Conservation (phyloP, 139 green algal species). For the Diplosphaera chodatii region DNA sequence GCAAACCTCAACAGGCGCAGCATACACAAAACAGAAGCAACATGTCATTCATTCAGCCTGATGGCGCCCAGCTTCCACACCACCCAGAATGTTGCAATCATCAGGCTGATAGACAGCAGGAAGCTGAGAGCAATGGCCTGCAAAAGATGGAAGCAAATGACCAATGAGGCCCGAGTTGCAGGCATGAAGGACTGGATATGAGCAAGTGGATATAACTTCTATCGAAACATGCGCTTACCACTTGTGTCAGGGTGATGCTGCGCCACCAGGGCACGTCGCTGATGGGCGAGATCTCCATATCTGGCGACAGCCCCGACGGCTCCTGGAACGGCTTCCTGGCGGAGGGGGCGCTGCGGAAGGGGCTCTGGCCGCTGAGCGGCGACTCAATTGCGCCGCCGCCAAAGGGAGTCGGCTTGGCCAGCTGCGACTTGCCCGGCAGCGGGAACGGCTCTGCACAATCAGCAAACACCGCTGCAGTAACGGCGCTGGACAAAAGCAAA, state of each 20-base stretch:
- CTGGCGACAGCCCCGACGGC: constrained; percentile 53
- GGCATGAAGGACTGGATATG: neutral
- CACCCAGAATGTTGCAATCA: constrained; percentile 66
- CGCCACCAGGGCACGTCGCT: constrained; percentile 37
- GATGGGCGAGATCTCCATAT: constrained; percentile 55
- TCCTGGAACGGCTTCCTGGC: constrained; percentile 40
- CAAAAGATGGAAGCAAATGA: neutral
- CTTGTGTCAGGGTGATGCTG: constrained; percentile 62
- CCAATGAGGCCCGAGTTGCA: neutral
- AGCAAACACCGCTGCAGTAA: too few species aligned
- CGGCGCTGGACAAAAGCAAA: too few species aligned
- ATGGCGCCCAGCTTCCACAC: constrained; percentile 60
- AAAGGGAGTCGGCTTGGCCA: constrained; percentile 25
- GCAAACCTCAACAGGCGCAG: too few species aligned
- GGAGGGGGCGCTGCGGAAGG: neutral
- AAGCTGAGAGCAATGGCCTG: constrained; percentile 56
- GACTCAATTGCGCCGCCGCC: neutral
- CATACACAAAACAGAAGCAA: too few species aligned
- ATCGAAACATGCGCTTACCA: constrained; percentile 49
- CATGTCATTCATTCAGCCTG: constrained; percentile 33
- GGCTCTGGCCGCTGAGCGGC: neutral
- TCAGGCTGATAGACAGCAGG: constrained; percentile 54
- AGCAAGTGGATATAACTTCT: too few species aligned
- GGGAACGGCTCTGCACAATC: neutral
- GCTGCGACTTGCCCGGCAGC: neutral